Base-by-base conservation (phyloP, 768 basidiomycete genomes). In the Lenzites betulinus region DNA sequence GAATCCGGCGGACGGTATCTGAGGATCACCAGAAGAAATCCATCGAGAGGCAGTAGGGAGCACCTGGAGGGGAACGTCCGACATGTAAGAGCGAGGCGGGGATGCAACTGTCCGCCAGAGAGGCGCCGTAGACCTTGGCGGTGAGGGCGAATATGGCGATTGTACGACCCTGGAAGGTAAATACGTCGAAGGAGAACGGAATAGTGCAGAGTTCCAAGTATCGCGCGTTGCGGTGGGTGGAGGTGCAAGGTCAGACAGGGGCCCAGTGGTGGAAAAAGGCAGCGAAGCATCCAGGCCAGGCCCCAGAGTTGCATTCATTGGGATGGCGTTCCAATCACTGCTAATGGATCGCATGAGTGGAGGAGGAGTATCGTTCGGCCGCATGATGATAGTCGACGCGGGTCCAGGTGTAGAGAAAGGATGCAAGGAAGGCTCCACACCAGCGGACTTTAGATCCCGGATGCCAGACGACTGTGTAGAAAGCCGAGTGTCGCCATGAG, bases 351-450 rank as follows among this genome's bases (percentile, higher is more conserved):
- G 44, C 11, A 25, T 9, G 22, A 13, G 44, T 22, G 44, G 22
- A 25, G 13, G 23, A 15, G 44, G 13, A 46, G 44, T 9, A 13
- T 25, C 22, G 11, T 11, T 33, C 5, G 33, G 11, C 7, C 23
- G 7, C 1, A 58, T 22, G 15, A n/a, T 2, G 22, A 51, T 16
- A 12, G 49, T 42, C 11, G 69, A 70, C 22, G 65, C 62, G n/a
- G 69, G 72, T 3, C 72, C 72, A 20, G 72, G 70, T 12, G 61
- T 68, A 13, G 72, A 70, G 53, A 71, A 73, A 3, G 72, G 71
- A 16, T 63, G 43, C 42, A 36, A 6, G 20, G 39, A 9, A 7
- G 52, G 23, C 0, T 7, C 12, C 3, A 30, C 30, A 54, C 25
- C 39, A 42, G 11, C 7, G 41, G 33, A 52, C 30, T 33, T 11